These are phyloP conservation scores for Phytophthora agathidicida DNA, from an alignment of 352 stramenopile genomes.

Conservation along the genomic window DNA sequence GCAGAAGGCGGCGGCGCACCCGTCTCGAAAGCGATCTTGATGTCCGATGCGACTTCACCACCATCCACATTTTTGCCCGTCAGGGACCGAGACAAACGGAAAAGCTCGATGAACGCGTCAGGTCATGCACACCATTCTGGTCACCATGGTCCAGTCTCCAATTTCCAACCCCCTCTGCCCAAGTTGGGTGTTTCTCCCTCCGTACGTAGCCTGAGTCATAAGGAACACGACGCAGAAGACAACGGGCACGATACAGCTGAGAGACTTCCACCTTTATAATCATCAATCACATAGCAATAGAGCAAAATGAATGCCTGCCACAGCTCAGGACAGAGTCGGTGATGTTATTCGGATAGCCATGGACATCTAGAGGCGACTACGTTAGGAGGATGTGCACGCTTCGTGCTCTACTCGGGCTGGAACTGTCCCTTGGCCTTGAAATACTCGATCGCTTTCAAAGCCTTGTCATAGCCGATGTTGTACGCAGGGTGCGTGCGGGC, in stretches of 20 bases:
- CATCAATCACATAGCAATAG: slow-evolving; percentile 17
- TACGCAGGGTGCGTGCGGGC: slow-evolving; percentile 89
- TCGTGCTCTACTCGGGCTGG: slow-evolving; percentile 33
- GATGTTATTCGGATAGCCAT: too few species aligned
- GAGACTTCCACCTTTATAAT: slow-evolving; percentile 56
- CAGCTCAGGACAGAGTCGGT: too few species aligned
- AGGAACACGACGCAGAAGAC: slow-evolving; percentile 29
- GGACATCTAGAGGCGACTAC: too few species aligned
- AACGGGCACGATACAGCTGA: slow-evolving; percentile 34
- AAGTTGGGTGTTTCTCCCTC: slow-evolving; percentile 52
- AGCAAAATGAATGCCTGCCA: slow-evolving; percentile 18
- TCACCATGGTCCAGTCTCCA: slow-evolving; percentile 22
- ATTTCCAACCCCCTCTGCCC: slow-evolving; percentile 44
- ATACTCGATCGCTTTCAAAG: slow-evolving; percentile 64
- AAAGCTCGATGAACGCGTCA: slow-evolving; percentile 11
- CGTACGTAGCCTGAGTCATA: slow-evolving; percentile 32
- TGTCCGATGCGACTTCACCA: slow-evolving; percentile 35
- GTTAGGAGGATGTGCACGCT: neutral
- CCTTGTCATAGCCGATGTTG: slow-evolving; percentile 93
- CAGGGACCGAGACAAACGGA: slow-evolving; percentile 45
- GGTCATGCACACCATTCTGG: slow-evolving; percentile 15
- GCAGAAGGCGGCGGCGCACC: slow-evolving; percentile 12
- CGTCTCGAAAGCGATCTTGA: slow-evolving; percentile 58
- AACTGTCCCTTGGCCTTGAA: slow-evolving; percentile 71
- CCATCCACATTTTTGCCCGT: slow-evolving; percentile 14